phyloP scores from a whole-genome alignment of 2,329 filamentous ascomycete species.

The Metarhizium rileyi region DNA sequence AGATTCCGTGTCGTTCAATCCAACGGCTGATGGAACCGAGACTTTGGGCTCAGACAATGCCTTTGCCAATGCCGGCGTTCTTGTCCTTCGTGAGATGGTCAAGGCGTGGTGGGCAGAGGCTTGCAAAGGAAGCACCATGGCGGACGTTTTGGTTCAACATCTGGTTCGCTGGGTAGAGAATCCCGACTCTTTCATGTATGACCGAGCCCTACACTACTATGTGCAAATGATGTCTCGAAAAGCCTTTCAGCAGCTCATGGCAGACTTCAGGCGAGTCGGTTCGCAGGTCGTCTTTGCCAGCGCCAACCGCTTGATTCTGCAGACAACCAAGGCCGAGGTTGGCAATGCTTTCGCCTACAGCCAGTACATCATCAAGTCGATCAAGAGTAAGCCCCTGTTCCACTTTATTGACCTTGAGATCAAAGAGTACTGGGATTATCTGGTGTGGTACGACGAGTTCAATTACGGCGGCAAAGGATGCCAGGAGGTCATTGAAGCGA shows the following conservation, averaged over 20 bases:
- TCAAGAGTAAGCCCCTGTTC: constrained; percentile 90
- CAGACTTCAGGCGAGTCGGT: constrained; percentile 88
- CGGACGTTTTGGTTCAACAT: constrained; percentile 94
- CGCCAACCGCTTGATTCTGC: constrained; percentile 77
- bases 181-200: constrained; percentile 88
- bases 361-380: constrained; percentile 95
- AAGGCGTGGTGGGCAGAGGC: constrained; percentile 98
- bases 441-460: constrained; percentile 98
- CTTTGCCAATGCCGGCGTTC: constrained; percentile 84
- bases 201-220: constrained; percentile 89
- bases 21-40: constrained; percentile 30
- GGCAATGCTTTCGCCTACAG: constrained; percentile 95
- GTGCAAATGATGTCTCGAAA: constrained; percentile 98
- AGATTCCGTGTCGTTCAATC: constrained; percentile 77
- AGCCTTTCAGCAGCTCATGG: constrained; percentile 93
- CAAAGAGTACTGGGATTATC: constrained; percentile 98
- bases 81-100: constrained; percentile 94
- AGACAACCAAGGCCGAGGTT: constrained; percentile 94
- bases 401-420: constrained; percentile 96
- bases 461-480: constrained; percentile 97
- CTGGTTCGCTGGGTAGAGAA: constrained; percentile 95
- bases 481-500: constrained; percentile 62
- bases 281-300: constrained; percentile 95
- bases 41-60: constrained; percentile 76
- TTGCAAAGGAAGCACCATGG: constrained; percentile 82